These are phyloP conservation scores for Lactifluus subvellereus DNA, from an alignment of 768 basidiomycete genomes.

Conservation along the genomic window DNA sequence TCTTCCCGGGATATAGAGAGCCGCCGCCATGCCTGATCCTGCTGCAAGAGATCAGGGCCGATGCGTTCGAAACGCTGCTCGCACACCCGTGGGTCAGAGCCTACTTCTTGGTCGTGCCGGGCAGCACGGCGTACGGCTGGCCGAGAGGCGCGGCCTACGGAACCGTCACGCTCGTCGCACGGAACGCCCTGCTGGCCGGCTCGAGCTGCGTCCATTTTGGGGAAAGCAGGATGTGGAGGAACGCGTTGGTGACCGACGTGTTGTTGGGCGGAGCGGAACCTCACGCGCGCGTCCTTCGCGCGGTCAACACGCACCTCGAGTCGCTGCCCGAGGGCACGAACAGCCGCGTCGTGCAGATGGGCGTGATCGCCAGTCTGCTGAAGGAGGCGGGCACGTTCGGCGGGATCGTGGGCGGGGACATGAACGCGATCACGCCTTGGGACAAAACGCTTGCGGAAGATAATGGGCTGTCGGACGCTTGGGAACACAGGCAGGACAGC, in stretches of 20 bases:
- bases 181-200: conserved; percentile 44
- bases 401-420: conserved; percentile 64
- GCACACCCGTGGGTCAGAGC: conserved; percentile 56
- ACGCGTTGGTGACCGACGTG: conserved; percentile 54
- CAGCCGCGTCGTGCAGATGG: conserved; percentile 44
- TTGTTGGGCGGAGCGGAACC: conserved; percentile 27
- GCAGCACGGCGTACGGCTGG: conserved; percentile 47
- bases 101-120: conserved; percentile 55
- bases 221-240: conserved; percentile 45
- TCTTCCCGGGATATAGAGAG: conserved; percentile 43
- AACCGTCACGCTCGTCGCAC: conserved; percentile 64
- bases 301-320: conserved; percentile 74
- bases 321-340: conserved; percentile 44
- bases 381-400: conserved; percentile 43
- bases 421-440: conserved; percentile 54
- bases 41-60: conserved; percentile 57
- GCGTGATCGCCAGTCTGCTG: conserved; percentile 46
- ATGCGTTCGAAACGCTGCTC: conserved; percentile 45
- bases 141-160: conserved; percentile 47
- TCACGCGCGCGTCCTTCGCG: conserved; percentile 40
- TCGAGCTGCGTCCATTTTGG: conserved; percentile 50
- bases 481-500: conserved; percentile 38
- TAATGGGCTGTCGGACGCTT: conserved; percentile 55
- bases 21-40: conserved; percentile 59
- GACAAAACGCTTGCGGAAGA: conserved; percentile 41